Base-by-base conservation (phyloP, 2,329 filamentous ascomycete genomes). In the Claviceps spartinae region DNA sequence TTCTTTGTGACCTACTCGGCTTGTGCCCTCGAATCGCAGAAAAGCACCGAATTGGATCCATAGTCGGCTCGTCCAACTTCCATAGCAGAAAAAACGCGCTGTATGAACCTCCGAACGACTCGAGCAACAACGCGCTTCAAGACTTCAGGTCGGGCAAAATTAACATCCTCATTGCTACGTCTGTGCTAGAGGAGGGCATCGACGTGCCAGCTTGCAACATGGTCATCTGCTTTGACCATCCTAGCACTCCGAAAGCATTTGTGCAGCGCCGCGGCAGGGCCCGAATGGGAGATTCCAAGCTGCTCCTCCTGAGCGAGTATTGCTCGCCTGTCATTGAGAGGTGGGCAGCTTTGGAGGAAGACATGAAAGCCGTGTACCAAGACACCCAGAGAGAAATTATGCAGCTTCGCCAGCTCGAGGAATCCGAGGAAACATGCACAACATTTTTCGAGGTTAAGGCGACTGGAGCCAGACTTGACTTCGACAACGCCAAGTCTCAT, bases 401-500 rank as follows among this genome's bases (percentile, higher is more conserved):
- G 20, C 61, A 70, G 14, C 62, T 79, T 0, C 61, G 72, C 47
- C 57, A 68, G 2, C 57, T 77, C 3, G 81, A 86, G 56, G 68
- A 75, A 2, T 56, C 58, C 0, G 63, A 63, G 48, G 61, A 56
- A 36, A 62, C 36, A 11, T 55, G 44, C 37, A 51, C 55, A 4
- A 47, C 54, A 0, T 61, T 36, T n/a, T 68, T 75, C 46, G 57
- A 60, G 16, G 65, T 77, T 5, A 54, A 68, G 22, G 55, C 64
- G 22, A 77, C 73, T 0, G 69, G 82, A 4, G 88, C 87, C 0
- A 67, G 80, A 13, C 69, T 96, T 14, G 85, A 85, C 11, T 73
- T 88, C 1, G 78, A 86, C 40, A 86, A 86, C 57, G 85, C 88
- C 1, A 79, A 83, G 47, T 67, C 74, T n/a, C 88, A 93, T 63